Conservation (phyloP, 371 early-diverging fungal species). For the Smittium culicis region DNA sequence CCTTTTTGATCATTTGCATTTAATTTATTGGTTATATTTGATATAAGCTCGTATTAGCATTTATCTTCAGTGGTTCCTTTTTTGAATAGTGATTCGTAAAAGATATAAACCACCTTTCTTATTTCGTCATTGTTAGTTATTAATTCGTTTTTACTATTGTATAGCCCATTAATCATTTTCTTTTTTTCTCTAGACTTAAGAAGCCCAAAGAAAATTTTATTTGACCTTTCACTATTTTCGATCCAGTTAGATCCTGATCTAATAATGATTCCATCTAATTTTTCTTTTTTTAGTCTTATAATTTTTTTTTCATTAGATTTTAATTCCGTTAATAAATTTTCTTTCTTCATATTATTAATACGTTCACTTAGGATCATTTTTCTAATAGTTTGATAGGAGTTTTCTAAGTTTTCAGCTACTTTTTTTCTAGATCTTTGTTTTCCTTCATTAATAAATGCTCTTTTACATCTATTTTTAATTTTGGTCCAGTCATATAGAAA, state of each 20-base stretch:
- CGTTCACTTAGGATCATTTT: too few relatives aligned
- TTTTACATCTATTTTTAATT: background rate
- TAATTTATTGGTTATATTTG: background rate
- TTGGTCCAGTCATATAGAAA: too few relatives aligned
- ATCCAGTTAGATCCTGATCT: slow-evolving; percentile 1
- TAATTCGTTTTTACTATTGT: background rate
- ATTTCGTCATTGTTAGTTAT: background rate
- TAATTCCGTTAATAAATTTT: background rate
- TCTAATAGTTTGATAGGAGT: too few relatives aligned
- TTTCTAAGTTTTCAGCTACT: background rate
- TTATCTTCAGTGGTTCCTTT: background rate
- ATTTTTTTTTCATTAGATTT: background rate
- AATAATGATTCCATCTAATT: background rate
- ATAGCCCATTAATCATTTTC: background rate
- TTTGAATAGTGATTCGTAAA: background rate
- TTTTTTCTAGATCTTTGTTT: background rate
- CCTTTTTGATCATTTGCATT: background rate
- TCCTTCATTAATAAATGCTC: background rate
- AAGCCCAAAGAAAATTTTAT: background rate
- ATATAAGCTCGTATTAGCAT: background rate
- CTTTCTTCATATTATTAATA: background rate
- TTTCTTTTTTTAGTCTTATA: background rate
- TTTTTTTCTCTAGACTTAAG: background rate
- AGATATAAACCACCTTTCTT: background rate
- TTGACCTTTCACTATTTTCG: background rate